Base-by-base conservation (phyloP, 148 eudicot species). In the Heliamphora exappendiculata region DNA sequence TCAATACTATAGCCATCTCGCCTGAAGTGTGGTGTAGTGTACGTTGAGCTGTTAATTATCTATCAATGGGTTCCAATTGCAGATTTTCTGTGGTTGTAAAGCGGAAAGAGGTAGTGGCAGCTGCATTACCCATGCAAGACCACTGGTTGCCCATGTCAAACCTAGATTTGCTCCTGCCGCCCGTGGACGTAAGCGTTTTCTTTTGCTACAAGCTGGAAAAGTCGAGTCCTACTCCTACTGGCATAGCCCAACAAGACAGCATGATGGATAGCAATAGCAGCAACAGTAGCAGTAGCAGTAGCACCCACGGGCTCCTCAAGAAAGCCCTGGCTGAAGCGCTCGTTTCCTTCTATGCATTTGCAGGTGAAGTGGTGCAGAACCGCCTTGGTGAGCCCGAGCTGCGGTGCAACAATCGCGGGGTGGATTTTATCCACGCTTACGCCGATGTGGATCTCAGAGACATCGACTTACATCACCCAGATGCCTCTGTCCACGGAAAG, bases 161-260 rank as follows among this genome's bases (percentile, higher is more conserved):
- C 73, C 58, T 49, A 39, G 73, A 70, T 19, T 10, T 70, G 10
- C 73, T 70, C 57, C 73, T 70, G 10, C 73, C 73, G 33, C n/a
- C 73, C 24, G 37, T 49, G 0, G 74, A 70, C 39, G 74, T 70
- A 12, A 28, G 74, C 58, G 58, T 49, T 70, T 70, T 47, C 74
- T 70, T 70, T 24, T 70, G 74, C 74, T 70, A 49, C 58, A 70
- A 70, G 74, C n/a, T n/a, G n/a, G n/a, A n/a, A 70, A 49, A 70
- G 16, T 16, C 2, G 33, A 19, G 17, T 8, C 55, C 22, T 2
- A 11, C 26, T 0, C 10, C 28, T 29, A 37, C 16, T 0, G 49
- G 16, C 0, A 34, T 20, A 0, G 1, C 67, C 9, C n/a, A n/a
- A n/a, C n/a, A n/a, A n/a, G n/a, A n/a, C n/a, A n/a, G n/a, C n/a